Evolutionary conservation across 345 rosid species (phyloP).

Genomic region (Eutrema heterophyllum): DNA sequence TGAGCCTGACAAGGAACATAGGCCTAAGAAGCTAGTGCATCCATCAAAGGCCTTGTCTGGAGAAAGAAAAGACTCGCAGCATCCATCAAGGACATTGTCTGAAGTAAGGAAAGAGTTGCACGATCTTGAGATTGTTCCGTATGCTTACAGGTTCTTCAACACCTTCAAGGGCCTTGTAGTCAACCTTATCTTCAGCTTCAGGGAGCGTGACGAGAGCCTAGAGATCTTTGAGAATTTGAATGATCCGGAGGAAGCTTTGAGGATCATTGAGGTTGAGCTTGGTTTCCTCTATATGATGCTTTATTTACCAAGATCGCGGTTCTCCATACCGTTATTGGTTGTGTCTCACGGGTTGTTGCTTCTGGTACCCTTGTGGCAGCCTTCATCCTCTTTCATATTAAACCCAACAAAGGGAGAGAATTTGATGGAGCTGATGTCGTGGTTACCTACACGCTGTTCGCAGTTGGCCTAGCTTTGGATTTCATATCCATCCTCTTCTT

Average conservation of each 20-base stretch:
- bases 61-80: too few species aligned
- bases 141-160: constrained; percentile 37
- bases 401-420: constrained; percentile 24
- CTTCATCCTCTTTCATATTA: constrained; percentile 33
- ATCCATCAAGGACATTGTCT: too few species aligned
- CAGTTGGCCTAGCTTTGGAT: constrained; percentile 51
- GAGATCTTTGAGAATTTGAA: constrained; percentile 28
- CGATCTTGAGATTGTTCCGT: constrained; percentile 26
- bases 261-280: constrained; percentile 56
- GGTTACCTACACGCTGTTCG: constrained; percentile 46
- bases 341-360: constrained; percentile 29
- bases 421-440: constrained; percentile 34
- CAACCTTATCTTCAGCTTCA: constrained; percentile 52
- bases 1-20: constrained; percentile 41
- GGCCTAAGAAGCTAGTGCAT: constrained; percentile 13
- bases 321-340: constrained; percentile 34
- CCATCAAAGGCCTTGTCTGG: neutral
- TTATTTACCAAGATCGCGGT: constrained; percentile 47
- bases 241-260: constrained; percentile 39
- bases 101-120: neutral
- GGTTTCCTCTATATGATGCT: constrained; percentile 60
- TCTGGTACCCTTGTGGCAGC: constrained; percentile 28
- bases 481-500: constrained; percentile 32
- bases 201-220: constrained; percentile 43
- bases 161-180: constrained; percentile 57